Percentiles rank a stretch among this genome's conserved stretches.
Evolutionary conservation across 164 flowering plant species (phyloP).

Genomic region (Saururus chinensis): DNA sequence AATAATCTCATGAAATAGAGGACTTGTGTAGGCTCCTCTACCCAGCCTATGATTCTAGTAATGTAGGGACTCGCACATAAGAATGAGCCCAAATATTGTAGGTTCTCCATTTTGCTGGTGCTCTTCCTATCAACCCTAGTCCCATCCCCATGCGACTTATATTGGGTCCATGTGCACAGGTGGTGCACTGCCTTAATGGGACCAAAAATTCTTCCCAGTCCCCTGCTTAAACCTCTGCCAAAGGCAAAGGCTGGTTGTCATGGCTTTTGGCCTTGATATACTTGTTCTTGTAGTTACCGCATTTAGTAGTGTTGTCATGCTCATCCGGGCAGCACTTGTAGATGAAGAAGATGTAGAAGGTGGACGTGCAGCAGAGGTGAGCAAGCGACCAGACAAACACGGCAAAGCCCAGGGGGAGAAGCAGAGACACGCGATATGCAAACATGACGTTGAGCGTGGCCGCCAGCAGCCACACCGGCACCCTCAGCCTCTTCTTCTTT

Average conservation of each 20-base stretch:
- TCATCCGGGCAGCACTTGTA: not conserved
- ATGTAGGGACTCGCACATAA: too few relatives aligned
- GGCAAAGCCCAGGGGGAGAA: not conserved
- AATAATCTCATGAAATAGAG: too few relatives aligned
- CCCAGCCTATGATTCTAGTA: too few relatives aligned
- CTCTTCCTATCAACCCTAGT: too few relatives aligned
- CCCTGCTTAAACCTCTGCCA: too few relatives aligned
- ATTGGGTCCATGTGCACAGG: too few relatives aligned
- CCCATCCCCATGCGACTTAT: too few relatives aligned
- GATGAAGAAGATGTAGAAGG: constrained; percentile 1
- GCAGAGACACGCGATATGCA: not conserved
- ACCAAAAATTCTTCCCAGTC: too few relatives aligned
- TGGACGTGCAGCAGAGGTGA: not conserved
- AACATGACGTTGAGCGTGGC: not conserved
- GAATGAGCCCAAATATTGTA: too few relatives aligned
- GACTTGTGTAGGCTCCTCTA: too few relatives aligned
- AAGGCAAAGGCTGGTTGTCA: not conserved
- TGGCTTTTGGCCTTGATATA: not conserved
- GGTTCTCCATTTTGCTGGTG: too few relatives aligned
- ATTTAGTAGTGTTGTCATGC: not conserved
- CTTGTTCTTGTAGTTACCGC: not conserved
- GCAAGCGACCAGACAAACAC: not conserved
- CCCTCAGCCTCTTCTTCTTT: not conserved
- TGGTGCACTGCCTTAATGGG: too few relatives aligned
- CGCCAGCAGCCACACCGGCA: not conserved